phyloP scores from a whole-genome alignment of 352 stramenopile species.

The Hyaloperonospora brassicae region DNA sequence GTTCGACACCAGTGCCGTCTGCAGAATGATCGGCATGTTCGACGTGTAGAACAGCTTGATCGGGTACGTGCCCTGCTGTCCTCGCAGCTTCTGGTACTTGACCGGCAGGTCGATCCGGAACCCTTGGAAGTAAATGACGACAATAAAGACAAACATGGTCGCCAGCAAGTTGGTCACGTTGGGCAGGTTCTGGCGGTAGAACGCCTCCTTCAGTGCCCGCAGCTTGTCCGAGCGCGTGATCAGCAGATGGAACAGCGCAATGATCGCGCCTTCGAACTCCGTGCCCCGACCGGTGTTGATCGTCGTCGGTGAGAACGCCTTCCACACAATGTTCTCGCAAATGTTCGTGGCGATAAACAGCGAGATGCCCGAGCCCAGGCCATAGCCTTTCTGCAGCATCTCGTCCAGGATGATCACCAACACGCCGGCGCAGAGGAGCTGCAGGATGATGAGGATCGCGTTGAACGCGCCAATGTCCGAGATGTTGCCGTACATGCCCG shows the following conservation, averaged over 20 bases:
- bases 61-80: slow-evolving; percentile 98
- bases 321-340: slow-evolving; percentile 99
- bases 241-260: slow-evolving; percentile 98
- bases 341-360: slow-evolving; percentile 99
- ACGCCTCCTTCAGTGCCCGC: slow-evolving; percentile 94
- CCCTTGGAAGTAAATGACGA: slow-evolving; percentile 99
- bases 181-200: slow-evolving; percentile 98
- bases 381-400: slow-evolving; percentile 99
- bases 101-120: slow-evolving; percentile 89
- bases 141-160: slow-evolving; percentile 98
- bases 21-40: slow-evolving; percentile 99
- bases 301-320: slow-evolving; percentile 98
- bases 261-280: slow-evolving; percentile 99
- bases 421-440: slow-evolving; percentile 97
- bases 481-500: slow-evolving; percentile 98
- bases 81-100: slow-evolving; percentile 99
- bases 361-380: slow-evolving; percentile 96
- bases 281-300: slow-evolving; percentile 99
- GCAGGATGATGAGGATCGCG: slow-evolving; percentile 97
- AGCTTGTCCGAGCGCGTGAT: slow-evolving; percentile 98
- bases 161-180: slow-evolving; percentile 98
- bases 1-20: slow-evolving; percentile 98
- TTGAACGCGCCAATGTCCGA: slow-evolving; percentile 97
- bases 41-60: slow-evolving; percentile 99
- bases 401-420: slow-evolving; percentile 99